Conservation (phyloP, 495 filamentous ascomycete genomes). For the Letharia columbiana region DNA sequence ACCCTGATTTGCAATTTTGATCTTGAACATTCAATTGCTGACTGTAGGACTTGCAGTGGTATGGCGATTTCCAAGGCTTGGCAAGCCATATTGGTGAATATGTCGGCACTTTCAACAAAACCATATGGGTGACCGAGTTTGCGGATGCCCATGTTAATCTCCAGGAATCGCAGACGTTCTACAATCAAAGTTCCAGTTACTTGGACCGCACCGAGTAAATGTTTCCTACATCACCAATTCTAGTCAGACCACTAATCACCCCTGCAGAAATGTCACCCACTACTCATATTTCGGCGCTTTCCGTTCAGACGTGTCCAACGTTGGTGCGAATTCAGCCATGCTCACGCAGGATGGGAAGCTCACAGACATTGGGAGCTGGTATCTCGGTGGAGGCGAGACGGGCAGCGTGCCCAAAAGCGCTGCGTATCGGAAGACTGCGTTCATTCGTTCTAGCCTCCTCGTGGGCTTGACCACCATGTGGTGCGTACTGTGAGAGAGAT, state of each 20-base stretch:
- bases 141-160: constrained; percentile 43
- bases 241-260: constrained; percentile 27
- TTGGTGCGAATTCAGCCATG: constrained; percentile 39
- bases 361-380: constrained; percentile 21
- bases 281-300: constrained; percentile 73
- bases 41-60: constrained; percentile 53
- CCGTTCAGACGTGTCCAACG: constrained; percentile 54
- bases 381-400: constrained; percentile 13
- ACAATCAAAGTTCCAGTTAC: constrained; percentile 23
- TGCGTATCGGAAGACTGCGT: background rate
- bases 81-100: constrained; percentile 59
- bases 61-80: constrained; percentile 64
- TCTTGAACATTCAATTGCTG: background rate
- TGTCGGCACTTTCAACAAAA: constrained; percentile 44
- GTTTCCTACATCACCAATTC: background rate
- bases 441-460: background rate
- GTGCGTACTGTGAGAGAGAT: background rate
- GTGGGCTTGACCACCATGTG: background rate
- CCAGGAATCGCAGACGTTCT: constrained; percentile 40
- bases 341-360: constrained; percentile 37
- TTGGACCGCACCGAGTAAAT: constrained; percentile 20
- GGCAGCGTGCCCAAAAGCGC: constrained; percentile 12
- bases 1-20: background rate
- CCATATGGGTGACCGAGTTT: constrained; percentile 69
- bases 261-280: constrained; percentile 51